Base-by-base conservation (phyloP, 768 basidiomycete species). In the Phanerochaete carnosa region DNA sequence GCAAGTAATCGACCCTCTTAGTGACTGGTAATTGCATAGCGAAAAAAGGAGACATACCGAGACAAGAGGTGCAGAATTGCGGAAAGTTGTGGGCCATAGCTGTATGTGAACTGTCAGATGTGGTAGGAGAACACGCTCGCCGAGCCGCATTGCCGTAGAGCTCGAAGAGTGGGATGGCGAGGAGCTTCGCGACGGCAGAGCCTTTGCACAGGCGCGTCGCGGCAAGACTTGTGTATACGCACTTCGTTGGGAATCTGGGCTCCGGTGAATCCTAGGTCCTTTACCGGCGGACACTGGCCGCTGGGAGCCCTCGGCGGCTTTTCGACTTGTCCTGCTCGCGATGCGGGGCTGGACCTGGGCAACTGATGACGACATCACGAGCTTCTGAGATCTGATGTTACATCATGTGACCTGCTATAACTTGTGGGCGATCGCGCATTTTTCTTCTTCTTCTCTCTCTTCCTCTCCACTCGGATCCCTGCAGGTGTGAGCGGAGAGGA, bases 161-260 rank as follows among this genome's bases (percentile, higher is more conserved):
- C 75, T 99, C 97, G 69, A 96, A 98, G 37, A 99, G 79, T 0
- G 97, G 97, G 49, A 98, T 94, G 19, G 95, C 96, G 45, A 96
- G 86, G 8, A 99, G 84, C 72, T 98, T 98, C 96, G 98, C 98
- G 3, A 99, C 95, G 0, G 95, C 94, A 99, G 86, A 16, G 96
- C 92, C 73, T 97, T 95, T 98, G 59, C 19, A 19, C n/a, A 51
- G 47, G 30, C 16, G 30, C 1, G 22, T 12, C 4, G 4, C 5
- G 2, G 33, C 11, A 26, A 19, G 0, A 33, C 45, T 9, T 1
- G 26, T 45, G 11, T n/a, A 12, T 9, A 83, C 92, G 69, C 61
- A 96, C 96, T 96, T 62, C 86, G 83, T 72, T 94, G 2, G 96
- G 97, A 86, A 99, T 92, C 70, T 96, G 92, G 3, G 98, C 92